Percentiles rank a stretch among this genome's conserved stretches.
Evolutionary conservation across 495 filamentous ascomycete species (phyloP).

Genomic region (Penicillium nucicola): DNA sequence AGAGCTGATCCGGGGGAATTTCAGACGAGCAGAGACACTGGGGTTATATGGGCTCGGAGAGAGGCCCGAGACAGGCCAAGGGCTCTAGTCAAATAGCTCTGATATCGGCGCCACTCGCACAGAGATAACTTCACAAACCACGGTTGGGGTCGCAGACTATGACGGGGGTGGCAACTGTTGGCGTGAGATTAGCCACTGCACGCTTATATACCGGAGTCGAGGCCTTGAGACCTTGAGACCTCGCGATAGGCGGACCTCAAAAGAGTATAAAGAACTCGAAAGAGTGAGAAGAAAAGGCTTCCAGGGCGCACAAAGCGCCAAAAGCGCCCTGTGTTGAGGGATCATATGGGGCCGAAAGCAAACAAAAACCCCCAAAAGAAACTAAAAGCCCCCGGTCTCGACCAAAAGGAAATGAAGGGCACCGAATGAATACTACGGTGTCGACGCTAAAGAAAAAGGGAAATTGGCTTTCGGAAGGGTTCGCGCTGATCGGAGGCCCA

Average conservation of each 20-base stretch:
- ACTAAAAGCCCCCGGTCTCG: not conserved
- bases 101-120: slow-evolving; percentile 18
- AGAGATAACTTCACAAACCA: slow-evolving; percentile 15
- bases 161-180: slow-evolving; percentile 12
- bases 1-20: not conserved
- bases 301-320: not conserved
- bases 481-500: not conserved
- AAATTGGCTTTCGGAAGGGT: slow-evolving; percentile 1
- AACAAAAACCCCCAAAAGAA: slow-evolving; percentile 4
- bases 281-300: not conserved
- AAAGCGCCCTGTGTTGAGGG: not conserved
- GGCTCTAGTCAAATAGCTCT: not conserved
- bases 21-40: not conserved
- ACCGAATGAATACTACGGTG: slow-evolving; percentile 6
- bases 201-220: too few species aligned
- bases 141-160: slow-evolving; percentile 16
- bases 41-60: not conserved
- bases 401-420: slow-evolving; percentile 2
- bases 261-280: not conserved
- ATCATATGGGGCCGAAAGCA: not conserved
- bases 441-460: not conserved
- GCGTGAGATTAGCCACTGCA: not conserved
- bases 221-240: too few species aligned
- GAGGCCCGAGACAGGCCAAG: too few species aligned
- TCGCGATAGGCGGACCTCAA: too few species aligned